Percentiles rank a stretch among this genome's conserved stretches.
Evolutionary conservation across 2,329 filamentous ascomycete genomes (phyloP).

Genomic region (Teratosphaeria zuluensis): DNA sequence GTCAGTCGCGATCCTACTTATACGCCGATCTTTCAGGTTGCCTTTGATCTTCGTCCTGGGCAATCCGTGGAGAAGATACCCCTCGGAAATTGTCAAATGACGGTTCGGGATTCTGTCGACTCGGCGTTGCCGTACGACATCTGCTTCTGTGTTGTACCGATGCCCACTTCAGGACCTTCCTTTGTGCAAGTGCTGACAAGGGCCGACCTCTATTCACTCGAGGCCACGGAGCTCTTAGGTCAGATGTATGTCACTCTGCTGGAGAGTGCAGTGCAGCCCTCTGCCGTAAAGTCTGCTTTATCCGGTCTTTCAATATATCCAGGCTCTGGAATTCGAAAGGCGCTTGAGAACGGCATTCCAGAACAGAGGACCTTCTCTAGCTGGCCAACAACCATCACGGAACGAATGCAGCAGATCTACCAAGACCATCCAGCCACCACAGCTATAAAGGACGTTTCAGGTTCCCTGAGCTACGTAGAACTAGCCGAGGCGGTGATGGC

Average conservation of each 20-base stretch:
- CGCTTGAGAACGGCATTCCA: background rate
- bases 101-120: background rate
- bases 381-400: background rate
- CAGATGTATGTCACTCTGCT: background rate
- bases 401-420: background rate
- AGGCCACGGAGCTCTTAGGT: background rate
- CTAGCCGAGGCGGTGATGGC: background rate
- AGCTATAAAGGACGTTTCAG: background rate
- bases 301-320: background rate
- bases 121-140: background rate
- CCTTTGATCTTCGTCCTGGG: background rate
- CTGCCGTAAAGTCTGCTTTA: background rate
- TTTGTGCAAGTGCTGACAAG: background rate
- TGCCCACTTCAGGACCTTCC: background rate
- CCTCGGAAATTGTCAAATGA: background rate
- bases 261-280: background rate
- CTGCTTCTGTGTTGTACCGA: background rate
- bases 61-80: background rate
- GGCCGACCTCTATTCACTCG: background rate
- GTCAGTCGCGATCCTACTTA: background rate
- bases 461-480: background rate
- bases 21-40: background rate
- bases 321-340: background rate
- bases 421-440: background rate
- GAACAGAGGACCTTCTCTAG: background rate